Conservation (phyloP, 768 basidiomycete genomes). For the Boletus reticuloceps region DNA sequence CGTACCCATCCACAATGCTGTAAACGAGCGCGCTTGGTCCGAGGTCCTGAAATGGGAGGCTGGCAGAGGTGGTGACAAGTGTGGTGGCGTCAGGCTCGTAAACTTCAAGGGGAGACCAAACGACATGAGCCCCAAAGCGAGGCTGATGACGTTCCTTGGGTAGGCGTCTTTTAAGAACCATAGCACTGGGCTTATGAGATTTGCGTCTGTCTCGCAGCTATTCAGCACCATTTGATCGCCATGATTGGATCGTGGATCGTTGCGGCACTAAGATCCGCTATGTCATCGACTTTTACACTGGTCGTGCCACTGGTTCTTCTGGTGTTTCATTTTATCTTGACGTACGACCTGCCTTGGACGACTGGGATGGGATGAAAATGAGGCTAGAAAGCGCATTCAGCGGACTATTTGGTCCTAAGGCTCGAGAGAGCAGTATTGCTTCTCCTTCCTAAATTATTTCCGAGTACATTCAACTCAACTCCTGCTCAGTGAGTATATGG, state of each 20-base stretch:
- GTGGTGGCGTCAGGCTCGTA: constrained; percentile 78
- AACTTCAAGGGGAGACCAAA: constrained; percentile 89
- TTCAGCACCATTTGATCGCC: constrained; percentile 90
- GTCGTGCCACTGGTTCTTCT: constrained; percentile 48
- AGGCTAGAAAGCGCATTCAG: constrained; percentile 59
- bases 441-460: constrained; percentile 14
- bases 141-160: constrained; percentile 84
- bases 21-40: constrained; percentile 91
- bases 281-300: constrained; percentile 98
- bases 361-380: constrained; percentile 91
- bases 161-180: constrained; percentile 37
- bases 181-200: not conserved
- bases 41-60: constrained; percentile 83
- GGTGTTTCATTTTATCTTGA: constrained; percentile 90
- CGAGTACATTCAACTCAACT: constrained; percentile 9
- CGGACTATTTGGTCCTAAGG: constrained; percentile 29
- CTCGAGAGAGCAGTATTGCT: constrained; percentile 16
- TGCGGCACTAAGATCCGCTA: constrained; percentile 89
- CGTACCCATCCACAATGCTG: constrained; percentile 98
- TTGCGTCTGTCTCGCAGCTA: constrained; percentile 52
- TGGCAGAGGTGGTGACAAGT: constrained; percentile 76
- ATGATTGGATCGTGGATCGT: constrained; percentile 96
- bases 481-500: constrained; percentile 5
- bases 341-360: constrained; percentile 90
- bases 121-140: constrained; percentile 77